Evolutionary conservation across 441 rosid genomes (phyloP), one percentile per base, ranked within the genome.

Genomic region (Biscutella auriculata): DNA sequence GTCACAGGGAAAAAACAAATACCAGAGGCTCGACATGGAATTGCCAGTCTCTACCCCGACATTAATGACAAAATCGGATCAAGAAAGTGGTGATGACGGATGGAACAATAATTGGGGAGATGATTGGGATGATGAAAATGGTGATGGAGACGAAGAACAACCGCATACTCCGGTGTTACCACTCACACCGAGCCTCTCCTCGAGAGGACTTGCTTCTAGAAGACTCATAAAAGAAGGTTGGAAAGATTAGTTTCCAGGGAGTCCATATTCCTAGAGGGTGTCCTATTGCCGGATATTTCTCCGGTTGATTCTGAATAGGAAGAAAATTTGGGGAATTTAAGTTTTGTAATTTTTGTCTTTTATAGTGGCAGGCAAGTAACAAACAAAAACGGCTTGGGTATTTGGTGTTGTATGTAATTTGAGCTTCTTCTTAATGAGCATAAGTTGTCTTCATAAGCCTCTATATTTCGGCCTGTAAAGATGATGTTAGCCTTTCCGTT

Each of bases 81-180:
- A 48, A 3, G 67, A 62, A 42, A 17, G 34, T 1, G 48, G 58
- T 41, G 79, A 78, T 10, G 78, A 79, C 12, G 87, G 82, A 40
- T 85, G 94, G 90, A 80, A 88, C 51, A 71, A 76, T 56, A 74
- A 70, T 13, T 88, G 96, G 96, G 87, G 77, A 43, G 84, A 88
- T 66, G 79, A 71, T 71, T 88, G 91, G 96, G 91, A 68, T 1
- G 94, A 85, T 8, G 84, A 75, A 23, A 77, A 83, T 53, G 91
- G 69, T 1, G 83, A 74, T 12, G 94, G 73, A 6, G 96, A 82
- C 5, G 94, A 85, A 70, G 96, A 88, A 62, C 84, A 84, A 9
- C 87, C 85, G 0, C 64, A 63, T 72, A 77, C 95, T 9, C 86
- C 93, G 0, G 56, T 87, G 1, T 44, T 75, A 60, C 88, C 95